These are phyloP conservation scores for Pezicula neosporulosa DNA, from an alignment of 2,329 filamentous ascomycete species.

Conservation along the genomic window DNA sequence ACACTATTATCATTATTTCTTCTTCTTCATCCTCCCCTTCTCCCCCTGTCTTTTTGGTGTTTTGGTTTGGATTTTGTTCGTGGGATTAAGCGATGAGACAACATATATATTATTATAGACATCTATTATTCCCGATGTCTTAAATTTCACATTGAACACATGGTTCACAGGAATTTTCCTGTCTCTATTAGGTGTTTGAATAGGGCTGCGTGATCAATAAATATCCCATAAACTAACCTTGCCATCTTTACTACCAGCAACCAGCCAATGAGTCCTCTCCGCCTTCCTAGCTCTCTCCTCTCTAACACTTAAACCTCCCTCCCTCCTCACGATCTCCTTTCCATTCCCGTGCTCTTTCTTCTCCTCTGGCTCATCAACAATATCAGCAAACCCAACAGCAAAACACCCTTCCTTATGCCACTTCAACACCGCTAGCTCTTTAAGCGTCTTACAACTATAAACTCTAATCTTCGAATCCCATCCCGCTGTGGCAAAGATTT, in stretches of 20 bases:
- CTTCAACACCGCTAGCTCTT: slow-evolving; percentile 86
- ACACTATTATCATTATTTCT: too few relatives aligned
- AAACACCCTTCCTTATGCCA: slow-evolving; percentile 93
- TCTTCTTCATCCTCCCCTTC: too few relatives aligned
- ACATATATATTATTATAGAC: too few relatives aligned
- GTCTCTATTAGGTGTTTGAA: too few relatives aligned
- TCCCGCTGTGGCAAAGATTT: slow-evolving; percentile 83
- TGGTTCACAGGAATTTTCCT: too few relatives aligned
- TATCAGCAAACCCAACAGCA: slow-evolving; percentile 66
- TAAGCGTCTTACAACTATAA: slow-evolving; percentile 76
- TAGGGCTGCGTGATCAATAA: slow-evolving; percentile 47
- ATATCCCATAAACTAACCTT: slow-evolving; percentile 96
- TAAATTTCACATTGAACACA: too few relatives aligned
- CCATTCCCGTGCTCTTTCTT: slow-evolving; percentile 3
- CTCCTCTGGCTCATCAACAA: slow-evolving; percentile 20
- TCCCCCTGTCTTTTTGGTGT: too few relatives aligned
- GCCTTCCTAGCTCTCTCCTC: slow-evolving; percentile 61
- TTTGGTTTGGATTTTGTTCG: too few relatives aligned
- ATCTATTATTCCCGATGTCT: too few relatives aligned
- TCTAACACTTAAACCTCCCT: slow-evolving; percentile 49
- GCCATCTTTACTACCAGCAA: slow-evolving; percentile 88
- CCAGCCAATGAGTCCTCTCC: slow-evolving; percentile 79
- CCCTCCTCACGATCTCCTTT: slow-evolving; percentile 10
- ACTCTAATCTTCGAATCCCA: slow-evolving; percentile 85
- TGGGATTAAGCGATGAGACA: too few relatives aligned